A percentile compares a stretch with the other conserved stretches of the same genome.
Evolutionary conservation across 108 stramenopile genomes (phyloP).

Genomic region (Conticribra guillardii): DNA sequence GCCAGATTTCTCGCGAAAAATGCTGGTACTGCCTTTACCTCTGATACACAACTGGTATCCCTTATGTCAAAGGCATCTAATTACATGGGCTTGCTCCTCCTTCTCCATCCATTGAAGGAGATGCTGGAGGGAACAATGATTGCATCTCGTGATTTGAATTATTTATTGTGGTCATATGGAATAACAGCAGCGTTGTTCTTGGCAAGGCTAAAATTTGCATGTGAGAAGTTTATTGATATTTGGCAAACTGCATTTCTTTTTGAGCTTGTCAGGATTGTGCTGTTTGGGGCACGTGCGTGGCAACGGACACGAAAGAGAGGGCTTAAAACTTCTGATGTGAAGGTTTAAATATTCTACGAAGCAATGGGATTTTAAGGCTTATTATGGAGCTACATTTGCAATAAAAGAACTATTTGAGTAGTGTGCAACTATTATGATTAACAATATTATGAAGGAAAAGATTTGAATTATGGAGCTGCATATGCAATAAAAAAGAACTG

Average conservation of each 20-base stretch:
- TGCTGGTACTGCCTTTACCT: conserved; percentile 51
- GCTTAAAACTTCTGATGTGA: too few species aligned
- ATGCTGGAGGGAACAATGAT: conserved; percentile 63
- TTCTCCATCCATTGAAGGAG: conserved; percentile 75
- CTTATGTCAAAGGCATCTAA: conserved; percentile 36
- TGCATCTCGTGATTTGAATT: conserved; percentile 58
- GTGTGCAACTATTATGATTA: too few species aligned
- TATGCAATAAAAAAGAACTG: too few species aligned
- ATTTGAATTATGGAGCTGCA: too few species aligned
- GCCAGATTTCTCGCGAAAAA: conserved; percentile 3
- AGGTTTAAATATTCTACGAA: too few species aligned
- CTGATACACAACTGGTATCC: conserved; percentile 45
- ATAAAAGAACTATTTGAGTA: too few species aligned
- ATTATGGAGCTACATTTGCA: too few species aligned
- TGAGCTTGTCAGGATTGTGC: conserved; percentile 55
- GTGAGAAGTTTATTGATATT: conserved; percentile 46
- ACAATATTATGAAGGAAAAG: too few species aligned
- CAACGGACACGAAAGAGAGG: too few species aligned
- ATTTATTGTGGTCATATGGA: conserved; percentile 51
- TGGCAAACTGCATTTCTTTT: conserved; percentile 68
- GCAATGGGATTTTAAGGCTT: too few species aligned
- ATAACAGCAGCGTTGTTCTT: conserved; percentile 48
- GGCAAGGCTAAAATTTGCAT: conserved; percentile 33
- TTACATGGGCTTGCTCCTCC: conserved; percentile 32
- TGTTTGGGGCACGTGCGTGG: conserved; percentile 44